Conservation (phyloP, 164 flowering plant genomes). For the Kingdonia uniflora region DNA sequence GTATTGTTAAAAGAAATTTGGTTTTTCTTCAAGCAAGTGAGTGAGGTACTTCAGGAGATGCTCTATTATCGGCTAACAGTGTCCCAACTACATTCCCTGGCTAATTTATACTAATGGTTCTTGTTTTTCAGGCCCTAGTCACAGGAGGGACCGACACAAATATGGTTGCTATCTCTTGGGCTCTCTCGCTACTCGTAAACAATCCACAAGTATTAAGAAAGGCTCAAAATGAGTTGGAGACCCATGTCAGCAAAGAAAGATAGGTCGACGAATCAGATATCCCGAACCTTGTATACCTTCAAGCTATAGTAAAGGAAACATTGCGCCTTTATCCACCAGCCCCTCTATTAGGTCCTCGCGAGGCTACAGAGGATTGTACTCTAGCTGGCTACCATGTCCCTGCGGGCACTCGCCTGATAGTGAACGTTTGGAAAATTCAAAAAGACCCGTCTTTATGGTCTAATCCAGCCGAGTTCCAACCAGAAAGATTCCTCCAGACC, state of each 20-base stretch:
- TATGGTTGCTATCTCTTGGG: slow-evolving; percentile 16
- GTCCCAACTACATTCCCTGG: no score
- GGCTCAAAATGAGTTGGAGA: no score
- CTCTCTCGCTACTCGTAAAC: no score
- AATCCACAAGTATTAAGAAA: no score
- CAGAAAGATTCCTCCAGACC: neutral
- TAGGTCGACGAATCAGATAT: slow-evolving; percentile 12
- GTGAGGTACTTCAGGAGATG: no score
- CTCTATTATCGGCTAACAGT: no score
- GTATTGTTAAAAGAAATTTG: no score
- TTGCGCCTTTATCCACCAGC: slow-evolving; percentile 4
- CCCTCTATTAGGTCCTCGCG: neutral
- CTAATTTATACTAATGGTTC: neutral
- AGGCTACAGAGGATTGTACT: neutral
- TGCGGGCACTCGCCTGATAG: slow-evolving; percentile 1
- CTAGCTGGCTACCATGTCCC: neutral
- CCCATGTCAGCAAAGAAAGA: no score
- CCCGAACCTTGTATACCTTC: slow-evolving; percentile 3
- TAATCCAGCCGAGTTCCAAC: no score
- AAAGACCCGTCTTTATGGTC: no score
- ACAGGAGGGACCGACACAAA: slow-evolving; percentile 15
- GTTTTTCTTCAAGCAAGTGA: no score
- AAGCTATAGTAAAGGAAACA: neutral
- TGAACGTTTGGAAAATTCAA: no score
- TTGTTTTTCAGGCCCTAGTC: slow-evolving; percentile 7